Evolutionary conservation across 2,329 filamentous ascomycete species (phyloP), one percentile per base, ranked within the genome.

Genomic region (Annulohypoxylon truncatum): DNA sequence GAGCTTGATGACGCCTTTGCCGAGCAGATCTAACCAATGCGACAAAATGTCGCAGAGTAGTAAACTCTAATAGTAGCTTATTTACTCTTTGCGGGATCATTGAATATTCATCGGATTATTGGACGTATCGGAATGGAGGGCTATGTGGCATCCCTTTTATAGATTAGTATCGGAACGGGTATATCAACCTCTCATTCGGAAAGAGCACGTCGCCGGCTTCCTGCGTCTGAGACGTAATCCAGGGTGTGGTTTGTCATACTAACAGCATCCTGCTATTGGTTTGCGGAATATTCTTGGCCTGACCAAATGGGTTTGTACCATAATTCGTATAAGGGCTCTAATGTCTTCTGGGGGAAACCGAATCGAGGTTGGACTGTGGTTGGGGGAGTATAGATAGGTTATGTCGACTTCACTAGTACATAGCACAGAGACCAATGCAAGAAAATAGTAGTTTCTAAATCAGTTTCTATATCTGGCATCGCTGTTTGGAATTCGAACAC

Each of bases 51-150:
- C 18, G 18, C 56, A 58, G 61, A 29, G 26, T 31, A 64, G 15
- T 51, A 57, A 13, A 51, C 22, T 26, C 18, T 47, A 33, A 7
- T 42, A 28, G 24, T 2, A 51, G 28, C 47, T n/a, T 69, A 54
- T 56, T 35, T 51, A 46, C 48, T 22, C 42, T 55, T 73, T 68
- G 69, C 59, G 68, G 68, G 71, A 74, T 74, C 68, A 75, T 75
- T 75, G 73, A 75, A 75, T 75, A 75, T 70, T 61, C 64, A 64
- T 55, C 50, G 61, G 58, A 63, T 62, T 58, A 68, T 69, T 69
- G 67, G 67, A 35, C 51, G 50, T 44, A 54, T 65, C 47, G 44
- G 42, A 44, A 52, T 24, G 44, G 20, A 47, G 38, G 20, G 51
- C 44, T 56, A 58, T 53, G 26, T 56, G 29, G 20, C 20, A 46